phyloP scores from a whole-genome alignment of 306 rosid species.

The Hylodesmum podocarpum region DNA sequence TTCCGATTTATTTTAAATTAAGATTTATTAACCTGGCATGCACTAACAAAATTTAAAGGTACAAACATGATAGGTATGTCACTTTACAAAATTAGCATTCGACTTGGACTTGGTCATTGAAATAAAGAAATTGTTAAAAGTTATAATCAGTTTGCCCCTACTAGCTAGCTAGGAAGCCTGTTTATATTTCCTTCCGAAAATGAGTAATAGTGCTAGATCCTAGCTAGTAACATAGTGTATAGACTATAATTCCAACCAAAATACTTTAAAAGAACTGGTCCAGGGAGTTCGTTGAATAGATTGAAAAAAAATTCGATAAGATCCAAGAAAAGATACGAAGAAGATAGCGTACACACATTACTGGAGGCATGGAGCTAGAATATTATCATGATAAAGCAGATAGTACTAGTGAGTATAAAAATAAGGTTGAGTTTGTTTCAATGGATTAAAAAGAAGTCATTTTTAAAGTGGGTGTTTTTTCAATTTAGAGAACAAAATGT shows the following conservation, averaged over 20 bases:
- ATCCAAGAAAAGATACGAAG: background rate
- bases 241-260: background rate
- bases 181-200: background rate
- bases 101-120: background rate
- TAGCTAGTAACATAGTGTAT: background rate
- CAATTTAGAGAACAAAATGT: too few relatives aligned
- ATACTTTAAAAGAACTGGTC: background rate
- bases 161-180: background rate
- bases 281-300: background rate
- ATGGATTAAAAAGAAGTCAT: too few relatives aligned
- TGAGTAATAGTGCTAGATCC: background rate
- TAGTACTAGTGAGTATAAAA: too few relatives aligned
- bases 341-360: too few relatives aligned
- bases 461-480: too few relatives aligned
- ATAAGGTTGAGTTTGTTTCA: too few relatives aligned
- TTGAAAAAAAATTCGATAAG: background rate
- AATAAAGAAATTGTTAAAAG: background rate
- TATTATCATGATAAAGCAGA: too few relatives aligned
- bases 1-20: too few relatives aligned
- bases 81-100: too few relatives aligned
- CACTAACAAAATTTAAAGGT: background rate
- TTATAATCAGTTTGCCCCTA: background rate
- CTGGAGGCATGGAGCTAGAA: too few relatives aligned
- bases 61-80: background rate
- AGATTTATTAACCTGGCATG: background rate